These are phyloP conservation scores for Evernia prunastri DNA, from an alignment of 495 filamentous ascomycete species.

Conservation along the genomic window DNA sequence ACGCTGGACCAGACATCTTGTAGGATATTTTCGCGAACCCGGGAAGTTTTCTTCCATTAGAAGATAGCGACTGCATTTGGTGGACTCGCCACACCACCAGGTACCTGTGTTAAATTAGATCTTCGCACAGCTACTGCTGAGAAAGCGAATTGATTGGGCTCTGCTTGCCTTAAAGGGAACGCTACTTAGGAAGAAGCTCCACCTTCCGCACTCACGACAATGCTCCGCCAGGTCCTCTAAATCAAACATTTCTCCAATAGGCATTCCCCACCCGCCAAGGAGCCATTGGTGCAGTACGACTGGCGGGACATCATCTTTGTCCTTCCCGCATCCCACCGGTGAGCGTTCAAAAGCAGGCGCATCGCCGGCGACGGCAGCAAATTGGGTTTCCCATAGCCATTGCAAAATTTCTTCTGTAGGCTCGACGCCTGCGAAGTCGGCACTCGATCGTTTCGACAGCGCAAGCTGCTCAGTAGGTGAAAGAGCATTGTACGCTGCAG, in stretches of 20 bases:
- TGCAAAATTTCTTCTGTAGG: conserved; percentile 36
- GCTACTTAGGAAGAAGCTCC: conserved; percentile 50
- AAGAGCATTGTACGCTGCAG: conserved; percentile 37
- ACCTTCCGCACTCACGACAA: conserved; percentile 40
- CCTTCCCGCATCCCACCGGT: conserved; percentile 22
- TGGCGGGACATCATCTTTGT: conserved; percentile 24
- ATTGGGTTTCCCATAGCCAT: conserved; percentile 46
- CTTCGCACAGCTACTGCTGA: too few relatives aligned
- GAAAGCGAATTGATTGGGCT: too few relatives aligned
- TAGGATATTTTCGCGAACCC: too few relatives aligned
- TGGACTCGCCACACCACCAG: conserved; percentile 50
- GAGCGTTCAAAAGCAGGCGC: conserved; percentile 41
- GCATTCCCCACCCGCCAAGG: conserved; percentile 49
- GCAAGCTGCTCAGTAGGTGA: conserved; percentile 29
- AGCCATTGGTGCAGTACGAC: conserved; percentile 47
- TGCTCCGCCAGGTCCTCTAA: conserved; percentile 42
- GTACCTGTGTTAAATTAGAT: too few relatives aligned
- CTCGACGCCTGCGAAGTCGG: conserved; percentile 42
- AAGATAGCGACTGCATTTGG: conserved; percentile 47
- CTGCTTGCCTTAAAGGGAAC: conserved; percentile 53
- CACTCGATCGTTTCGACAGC: conserved; percentile 28
- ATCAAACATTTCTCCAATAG: conserved; percentile 56
- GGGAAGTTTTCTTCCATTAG: too few relatives aligned
- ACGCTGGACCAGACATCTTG: too few relatives aligned
- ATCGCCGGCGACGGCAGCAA: conserved; percentile 50